These are phyloP conservation scores for Tulasnella sp. DNA, from an alignment of 768 basidiomycete species.

Conservation along the genomic window DNA sequence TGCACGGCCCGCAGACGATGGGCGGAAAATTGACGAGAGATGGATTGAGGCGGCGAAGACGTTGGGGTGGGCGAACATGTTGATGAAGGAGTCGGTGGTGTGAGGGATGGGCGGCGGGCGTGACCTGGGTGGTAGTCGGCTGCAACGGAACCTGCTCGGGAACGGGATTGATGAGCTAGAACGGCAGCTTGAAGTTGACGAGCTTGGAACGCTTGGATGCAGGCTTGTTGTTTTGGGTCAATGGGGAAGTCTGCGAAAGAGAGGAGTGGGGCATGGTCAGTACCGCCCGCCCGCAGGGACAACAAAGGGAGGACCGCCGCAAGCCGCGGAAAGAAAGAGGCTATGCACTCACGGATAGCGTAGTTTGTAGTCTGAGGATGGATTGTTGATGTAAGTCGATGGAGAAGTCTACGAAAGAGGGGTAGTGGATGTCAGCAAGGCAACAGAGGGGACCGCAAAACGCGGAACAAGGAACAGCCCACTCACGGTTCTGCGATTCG, in stretches of 20 bases:
- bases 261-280: not conserved
- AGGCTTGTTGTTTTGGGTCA: not conserved
- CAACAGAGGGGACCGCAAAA: not conserved
- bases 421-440: no score
- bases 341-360: conserved; percentile 49
- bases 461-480: no score
- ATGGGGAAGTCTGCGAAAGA: conserved; percentile 41
- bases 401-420: conserved; percentile 41
- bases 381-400: no score
- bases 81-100: not conserved
- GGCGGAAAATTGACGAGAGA: not conserved
- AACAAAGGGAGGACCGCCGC: not conserved
- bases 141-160: conserved; percentile 10
- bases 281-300: not conserved
- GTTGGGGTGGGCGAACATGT: not conserved
- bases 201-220: conserved; percentile 20
- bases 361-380: conserved; percentile 71
- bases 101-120: not conserved
- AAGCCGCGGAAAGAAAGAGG: not conserved
- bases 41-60: not conserved
- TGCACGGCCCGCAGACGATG: not conserved
- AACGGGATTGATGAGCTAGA: not conserved
- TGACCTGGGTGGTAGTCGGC: conserved; percentile 14
- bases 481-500: conserved; percentile 72
- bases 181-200: not conserved